Evolutionary conservation across 129 eudicot genomes (phyloP), one percentile per base, ranked within the genome.

Genomic region (Deinandra increscens): DNA sequence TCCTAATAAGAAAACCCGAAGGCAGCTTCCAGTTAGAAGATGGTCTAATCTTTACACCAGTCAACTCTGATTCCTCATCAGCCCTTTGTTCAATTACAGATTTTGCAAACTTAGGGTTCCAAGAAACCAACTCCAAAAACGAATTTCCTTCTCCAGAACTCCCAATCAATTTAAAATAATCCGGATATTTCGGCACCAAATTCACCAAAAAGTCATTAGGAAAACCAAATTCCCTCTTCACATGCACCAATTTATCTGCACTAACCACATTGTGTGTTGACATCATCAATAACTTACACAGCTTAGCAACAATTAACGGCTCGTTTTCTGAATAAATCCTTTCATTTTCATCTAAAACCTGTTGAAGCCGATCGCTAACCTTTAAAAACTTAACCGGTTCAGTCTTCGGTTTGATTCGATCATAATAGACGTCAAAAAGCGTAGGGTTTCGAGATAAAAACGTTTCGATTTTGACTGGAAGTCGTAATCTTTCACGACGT

Each of bases 281-380:
- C 93, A 91, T 88, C 97, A 85, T 85, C 81, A 91, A 83, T 72
- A 91, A 64, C 44, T 87, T 91, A 78, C 93, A 88, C 68, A 85
- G 34, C 60, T 88, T 91, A 7, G 70, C 79, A 48, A 87, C 90
- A 17, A 87, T 67, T 58, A 85, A 73, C 42, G 59, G 59, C 53
- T 91, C 97, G 54, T 91, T 87, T 60, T 79, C 79, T n/a, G 17
- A 6, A 72, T 77, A 81, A 78, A 81, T 69, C 87, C 80, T 49
- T 56, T 77, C 75, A 70, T 90, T 84, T 18, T 82, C 79, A 7
- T 81, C 86, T 43, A 91, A 68, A 54, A 83, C 81, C 5, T 73
- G 50, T 13, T 64, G 81, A 6, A 91, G 82, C 38, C 70, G 33
- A 20, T 79, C 71, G 48, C 86, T 79, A 13, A 87, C 55, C 22